A percentile compares a stretch with the other conserved stretches of the same genome.
Conservation (phyloP, 139 green algal species). For the Chlamydomonas schloesseri region DNA sequence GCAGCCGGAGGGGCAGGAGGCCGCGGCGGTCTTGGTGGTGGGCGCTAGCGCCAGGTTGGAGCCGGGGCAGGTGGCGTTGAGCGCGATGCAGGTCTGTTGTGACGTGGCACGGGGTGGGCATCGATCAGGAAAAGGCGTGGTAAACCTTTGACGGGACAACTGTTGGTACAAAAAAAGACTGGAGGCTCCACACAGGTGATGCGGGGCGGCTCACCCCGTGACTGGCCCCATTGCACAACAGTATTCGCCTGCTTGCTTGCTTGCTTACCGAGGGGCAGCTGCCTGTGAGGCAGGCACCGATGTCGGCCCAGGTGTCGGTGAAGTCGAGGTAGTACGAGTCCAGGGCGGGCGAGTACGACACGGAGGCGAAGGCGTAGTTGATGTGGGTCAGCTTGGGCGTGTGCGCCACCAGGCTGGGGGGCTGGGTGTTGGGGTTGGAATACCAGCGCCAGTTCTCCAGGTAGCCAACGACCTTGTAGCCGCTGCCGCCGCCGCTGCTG, state of each 20-base stretch:
- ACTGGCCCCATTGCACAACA: too few species aligned
- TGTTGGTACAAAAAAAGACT: too few species aligned
- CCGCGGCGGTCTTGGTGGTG: background rate
- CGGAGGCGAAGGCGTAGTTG: constrained; percentile 28
- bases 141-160: too few species aligned
- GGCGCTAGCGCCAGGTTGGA: background rate
- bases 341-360: background rate
- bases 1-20: background rate
- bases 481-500: background rate
- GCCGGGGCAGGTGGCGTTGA: constrained; percentile 9
- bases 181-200: too few species aligned
- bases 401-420: background rate
- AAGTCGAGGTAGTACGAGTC: constrained; percentile 27
- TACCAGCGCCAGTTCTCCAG: constrained; percentile 18
- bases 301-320: constrained; percentile 22
- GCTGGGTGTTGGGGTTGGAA: background rate
- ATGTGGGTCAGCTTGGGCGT: background rate
- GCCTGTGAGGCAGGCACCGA: constrained; percentile 8
- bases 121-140: too few species aligned
- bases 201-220: too few species aligned
- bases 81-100: background rate
- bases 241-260: too few species aligned
- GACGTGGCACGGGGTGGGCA: too few species aligned
- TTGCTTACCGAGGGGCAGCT: background rate
- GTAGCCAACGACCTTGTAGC: background rate